phyloP scores from a whole-genome alignment of 371 early-diverging fungal genomes.

The Blakeslea trispora region DNA sequence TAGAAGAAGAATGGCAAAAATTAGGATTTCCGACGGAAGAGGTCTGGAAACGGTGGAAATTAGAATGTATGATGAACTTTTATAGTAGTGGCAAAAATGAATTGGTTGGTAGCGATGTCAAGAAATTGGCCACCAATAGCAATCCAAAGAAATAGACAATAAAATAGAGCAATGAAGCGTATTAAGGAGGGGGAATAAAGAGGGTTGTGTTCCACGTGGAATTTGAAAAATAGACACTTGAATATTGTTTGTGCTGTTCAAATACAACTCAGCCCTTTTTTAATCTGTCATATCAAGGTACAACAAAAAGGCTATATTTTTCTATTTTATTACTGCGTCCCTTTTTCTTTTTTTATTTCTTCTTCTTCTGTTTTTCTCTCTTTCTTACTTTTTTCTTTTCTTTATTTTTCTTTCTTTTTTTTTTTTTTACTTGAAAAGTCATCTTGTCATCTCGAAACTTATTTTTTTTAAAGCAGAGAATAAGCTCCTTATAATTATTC shows the following conservation, averaged over 20 bases:
- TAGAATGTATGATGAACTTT: constrained; percentile 50
- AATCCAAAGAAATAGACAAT: constrained; percentile 18
- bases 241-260: neutral
- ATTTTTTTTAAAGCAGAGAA: neutral
- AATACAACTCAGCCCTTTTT: neutral
- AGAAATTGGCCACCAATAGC: constrained; percentile 30
- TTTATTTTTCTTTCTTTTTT: neutral
- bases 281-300: constrained; percentile 9
- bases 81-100: constrained; percentile 52
- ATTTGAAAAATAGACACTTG: no score
- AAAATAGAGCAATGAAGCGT: constrained; percentile 1
- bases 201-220: constrained; percentile 4
- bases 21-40: constrained; percentile 46
- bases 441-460: neutral
- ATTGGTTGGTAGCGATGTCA: constrained; percentile 46
- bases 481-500: no score
- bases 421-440: neutral
- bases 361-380: constrained; percentile 8
- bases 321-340: constrained; percentile 5
- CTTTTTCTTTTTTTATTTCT: constrained; percentile 2
- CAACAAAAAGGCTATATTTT: constrained; percentile 8
- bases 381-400: neutral
- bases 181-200: neutral
- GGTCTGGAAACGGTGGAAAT: constrained; percentile 47
- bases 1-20: constrained; percentile 44